Evolutionary conservation across 1,284 basidiomycete genomes (phyloP), one percentile per base, ranked within the genome.

Genomic region (Ceratobasidium sp.): DNA sequence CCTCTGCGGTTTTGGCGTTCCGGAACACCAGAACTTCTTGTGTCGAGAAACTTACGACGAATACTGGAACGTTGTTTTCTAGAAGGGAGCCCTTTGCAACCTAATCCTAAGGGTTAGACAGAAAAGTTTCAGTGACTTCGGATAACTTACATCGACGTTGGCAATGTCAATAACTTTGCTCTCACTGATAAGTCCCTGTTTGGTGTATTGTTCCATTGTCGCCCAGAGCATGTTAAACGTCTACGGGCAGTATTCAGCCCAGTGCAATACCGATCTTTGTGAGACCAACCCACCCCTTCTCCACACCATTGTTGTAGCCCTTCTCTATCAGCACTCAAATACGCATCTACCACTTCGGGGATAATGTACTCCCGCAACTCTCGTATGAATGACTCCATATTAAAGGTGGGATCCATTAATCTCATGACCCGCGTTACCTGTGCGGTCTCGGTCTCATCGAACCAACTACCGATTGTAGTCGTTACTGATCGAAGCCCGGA

Each of bases 211-310:
- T 74, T 97, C 94, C 85, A 99, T 91, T 2, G 95, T 97, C 2
- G 96, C 96, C 90, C 95, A 97, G 1, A 98, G 83, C 11, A 99
- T 92, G 75, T 98, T 98, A 79, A 95, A 94, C 1, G 94, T 95
- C 92, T 95, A 70, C 33, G 5, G 11, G 4, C 0, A 56, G 11
- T 23, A 11, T 14, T 14, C 8, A 19, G 36, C 27, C 5, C 53
- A 33, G 4, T n/a, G 49, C 33, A 8, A 9, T 2, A 16, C 8
- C 52, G 19, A 5, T 11, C 1, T 23, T 16, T 14, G 23, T 16
- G 33, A 19, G n/a, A 3, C 23, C n/a, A 13, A 82, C 92, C 76
- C 74, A 95, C 93, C 66, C 93, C 97, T 80, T 99, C 97, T 36
- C 92, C 87, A 77, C 95, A 98, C 97, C 97, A 99, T 74, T 86